Conservation (phyloP, 2,329 filamentous ascomycete species). For the Hypoxylon sp. region DNA sequence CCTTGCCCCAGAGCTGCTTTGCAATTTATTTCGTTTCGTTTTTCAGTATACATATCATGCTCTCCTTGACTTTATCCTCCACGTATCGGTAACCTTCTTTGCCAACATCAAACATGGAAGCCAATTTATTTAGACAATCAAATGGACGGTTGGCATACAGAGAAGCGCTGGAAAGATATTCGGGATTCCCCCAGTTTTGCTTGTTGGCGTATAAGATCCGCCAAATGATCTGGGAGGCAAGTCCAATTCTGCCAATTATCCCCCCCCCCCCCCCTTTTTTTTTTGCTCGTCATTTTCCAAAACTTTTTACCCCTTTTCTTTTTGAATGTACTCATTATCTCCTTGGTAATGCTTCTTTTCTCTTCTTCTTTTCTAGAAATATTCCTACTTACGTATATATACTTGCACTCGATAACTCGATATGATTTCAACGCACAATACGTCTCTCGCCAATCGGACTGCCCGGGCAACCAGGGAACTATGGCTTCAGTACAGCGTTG, state of each 20-base stretch:
- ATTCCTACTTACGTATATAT: too few species aligned
- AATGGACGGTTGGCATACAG: not conserved
- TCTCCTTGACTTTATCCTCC: not conserved
- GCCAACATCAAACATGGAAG: not conserved
- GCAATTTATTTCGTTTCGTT: not conserved
- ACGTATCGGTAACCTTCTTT: not conserved
- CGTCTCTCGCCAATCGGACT: too few species aligned
- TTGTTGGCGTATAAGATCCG: not conserved
- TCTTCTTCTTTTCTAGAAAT: too few species aligned
- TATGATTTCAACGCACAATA: too few species aligned
- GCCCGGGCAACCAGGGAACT: too few species aligned
- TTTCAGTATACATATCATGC: not conserved
- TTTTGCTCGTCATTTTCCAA: not conserved
- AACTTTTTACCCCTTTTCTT: too few species aligned
- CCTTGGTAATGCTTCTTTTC: too few species aligned
- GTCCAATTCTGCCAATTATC: not conserved
- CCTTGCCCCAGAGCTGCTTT: not conserved
- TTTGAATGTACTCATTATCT: too few species aligned
- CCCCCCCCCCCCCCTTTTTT: not conserved
- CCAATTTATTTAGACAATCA: not conserved
- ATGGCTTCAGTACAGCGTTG: too few species aligned
- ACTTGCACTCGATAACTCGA: too few species aligned
- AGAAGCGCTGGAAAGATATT: not conserved
- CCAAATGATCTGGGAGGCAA: slow-evolving; percentile 7
- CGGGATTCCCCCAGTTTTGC: not conserved